Conservation (phyloP, 495 filamentous ascomycete species). For the Xylaria scruposa region DNA sequence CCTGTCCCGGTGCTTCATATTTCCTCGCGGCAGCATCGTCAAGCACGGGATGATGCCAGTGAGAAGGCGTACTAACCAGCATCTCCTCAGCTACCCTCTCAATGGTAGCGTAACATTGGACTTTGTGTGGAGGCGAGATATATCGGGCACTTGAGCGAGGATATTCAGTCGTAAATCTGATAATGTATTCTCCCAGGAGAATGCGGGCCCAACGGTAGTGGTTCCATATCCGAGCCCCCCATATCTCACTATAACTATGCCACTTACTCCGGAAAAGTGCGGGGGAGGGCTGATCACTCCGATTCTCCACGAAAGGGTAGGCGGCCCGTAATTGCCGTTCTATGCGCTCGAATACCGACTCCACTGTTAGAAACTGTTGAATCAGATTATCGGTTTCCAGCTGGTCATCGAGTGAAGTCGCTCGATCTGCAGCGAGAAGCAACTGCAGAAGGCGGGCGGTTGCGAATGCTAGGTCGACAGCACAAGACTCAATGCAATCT, state of each 20-base stretch:
- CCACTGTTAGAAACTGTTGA: constrained; percentile 41
- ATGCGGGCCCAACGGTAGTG: constrained; percentile 68
- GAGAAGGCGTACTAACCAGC: constrained; percentile 50
- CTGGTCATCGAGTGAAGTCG: constrained; percentile 42
- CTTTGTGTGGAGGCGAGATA: constrained; percentile 44
- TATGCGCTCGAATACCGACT: constrained; percentile 44
- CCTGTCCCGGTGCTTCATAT: constrained; percentile 45
- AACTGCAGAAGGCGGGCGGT: constrained; percentile 46
- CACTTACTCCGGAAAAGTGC: constrained; percentile 63
- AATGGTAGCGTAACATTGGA: constrained; percentile 41
- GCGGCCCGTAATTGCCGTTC: constrained; percentile 39
- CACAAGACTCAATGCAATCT: constrained; percentile 33
- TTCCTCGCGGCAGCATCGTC: constrained; percentile 31
- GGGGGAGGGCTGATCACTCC: constrained; percentile 41
- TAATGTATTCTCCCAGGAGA: constrained; percentile 60
- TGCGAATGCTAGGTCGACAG: constrained; percentile 42
- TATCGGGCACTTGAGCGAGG: constrained; percentile 45
- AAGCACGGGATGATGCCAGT: constrained; percentile 54
- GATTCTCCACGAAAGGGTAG: constrained; percentile 40
- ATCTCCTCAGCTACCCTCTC: constrained; percentile 47
- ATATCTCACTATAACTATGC: constrained; percentile 64
- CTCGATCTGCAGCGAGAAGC: constrained; percentile 35
- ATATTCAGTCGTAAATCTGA: constrained; percentile 40
- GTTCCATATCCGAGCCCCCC: constrained; percentile 66
- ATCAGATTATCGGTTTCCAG: constrained; percentile 40